Evolutionary conservation across 2,329 filamentous ascomycete species (phyloP).

Genomic region (Cordyceps fumosorosea): DNA sequence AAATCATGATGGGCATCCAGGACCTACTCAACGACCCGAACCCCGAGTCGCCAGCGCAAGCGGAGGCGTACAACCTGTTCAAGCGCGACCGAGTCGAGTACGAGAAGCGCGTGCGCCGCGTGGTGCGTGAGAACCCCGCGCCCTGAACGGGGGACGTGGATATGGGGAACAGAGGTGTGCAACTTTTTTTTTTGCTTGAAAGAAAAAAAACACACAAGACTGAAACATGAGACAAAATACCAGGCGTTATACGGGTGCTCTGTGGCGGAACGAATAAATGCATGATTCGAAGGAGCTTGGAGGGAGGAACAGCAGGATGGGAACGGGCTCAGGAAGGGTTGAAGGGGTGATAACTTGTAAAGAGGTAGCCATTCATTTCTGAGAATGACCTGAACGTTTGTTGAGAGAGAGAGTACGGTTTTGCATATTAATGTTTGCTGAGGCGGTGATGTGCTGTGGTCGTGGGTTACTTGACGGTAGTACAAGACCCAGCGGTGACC

Average conservation of each 20-base stretch:
- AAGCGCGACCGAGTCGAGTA: conserved; percentile 86
- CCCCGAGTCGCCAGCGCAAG: conserved; percentile 91
- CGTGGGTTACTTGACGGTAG: neutral
- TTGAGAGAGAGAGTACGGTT: neutral
- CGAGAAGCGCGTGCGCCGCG: conserved; percentile 76
- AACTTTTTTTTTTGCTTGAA: neutral
- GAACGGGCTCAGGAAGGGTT: neutral
- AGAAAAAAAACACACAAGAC: neutral
- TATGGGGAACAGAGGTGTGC: neutral
- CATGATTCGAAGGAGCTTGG: neutral
- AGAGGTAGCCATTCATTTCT: neutral
- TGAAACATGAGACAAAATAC: neutral
- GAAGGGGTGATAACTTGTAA: neutral
- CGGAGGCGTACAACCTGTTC: conserved; percentile 94
- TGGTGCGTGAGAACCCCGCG: conserved; percentile 84
- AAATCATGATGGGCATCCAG: conserved; percentile 93
- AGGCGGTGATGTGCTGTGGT: neutral
- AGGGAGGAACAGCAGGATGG: neutral
- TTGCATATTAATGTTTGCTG: neutral
- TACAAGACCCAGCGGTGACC: neutral
- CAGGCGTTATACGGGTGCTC: neutral
- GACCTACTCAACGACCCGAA: conserved; percentile 95
- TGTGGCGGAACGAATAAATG: neutral
- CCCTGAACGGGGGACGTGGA: conserved; percentile 39
- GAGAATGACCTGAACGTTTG: neutral